Evolutionary conservation across 257 asterid species (phyloP).

Genomic region (Ehretia macrophylla): DNA sequence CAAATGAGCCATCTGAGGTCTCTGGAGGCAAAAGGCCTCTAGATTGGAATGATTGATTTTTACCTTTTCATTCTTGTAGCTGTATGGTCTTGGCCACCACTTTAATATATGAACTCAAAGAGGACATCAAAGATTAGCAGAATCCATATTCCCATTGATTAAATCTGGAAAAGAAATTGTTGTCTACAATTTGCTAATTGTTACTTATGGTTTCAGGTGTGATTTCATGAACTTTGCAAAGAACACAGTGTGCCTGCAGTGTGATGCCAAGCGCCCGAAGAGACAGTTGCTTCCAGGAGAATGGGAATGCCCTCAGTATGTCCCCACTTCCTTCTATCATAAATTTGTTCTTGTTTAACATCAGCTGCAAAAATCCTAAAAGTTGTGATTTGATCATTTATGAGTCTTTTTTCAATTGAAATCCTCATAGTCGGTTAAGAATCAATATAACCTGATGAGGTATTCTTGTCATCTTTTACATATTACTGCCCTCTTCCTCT

Average conservation of each 20-base stretch:
- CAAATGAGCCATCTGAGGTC: too few relatives aligned
- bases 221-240: constrained; percentile 96
- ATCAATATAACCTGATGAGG: too few relatives aligned
- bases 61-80: too few relatives aligned
- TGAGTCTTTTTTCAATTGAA: too few relatives aligned
- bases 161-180: neutral
- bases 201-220: constrained; percentile 51
- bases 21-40: too few relatives aligned
- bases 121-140: neutral
- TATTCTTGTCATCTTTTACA: too few relatives aligned
- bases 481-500: too few relatives aligned
- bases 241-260: constrained; percentile 83
- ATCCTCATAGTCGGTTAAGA: too few relatives aligned
- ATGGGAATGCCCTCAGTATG: constrained; percentile 97
- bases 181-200: constrained; percentile 9
- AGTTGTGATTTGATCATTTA: too few relatives aligned
- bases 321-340: constrained; percentile 3
- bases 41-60: too few relatives aligned
- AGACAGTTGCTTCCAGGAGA: constrained; percentile 98
- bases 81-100: too few relatives aligned
- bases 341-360: neutral
- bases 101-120: too few relatives aligned
- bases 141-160: neutral
- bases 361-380: neutral
- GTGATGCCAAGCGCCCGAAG: constrained; percentile 98